Base-by-base conservation (phyloP, 2,329 filamentous ascomycete genomes). In the Fonsecaea multimorphosa region DNA sequence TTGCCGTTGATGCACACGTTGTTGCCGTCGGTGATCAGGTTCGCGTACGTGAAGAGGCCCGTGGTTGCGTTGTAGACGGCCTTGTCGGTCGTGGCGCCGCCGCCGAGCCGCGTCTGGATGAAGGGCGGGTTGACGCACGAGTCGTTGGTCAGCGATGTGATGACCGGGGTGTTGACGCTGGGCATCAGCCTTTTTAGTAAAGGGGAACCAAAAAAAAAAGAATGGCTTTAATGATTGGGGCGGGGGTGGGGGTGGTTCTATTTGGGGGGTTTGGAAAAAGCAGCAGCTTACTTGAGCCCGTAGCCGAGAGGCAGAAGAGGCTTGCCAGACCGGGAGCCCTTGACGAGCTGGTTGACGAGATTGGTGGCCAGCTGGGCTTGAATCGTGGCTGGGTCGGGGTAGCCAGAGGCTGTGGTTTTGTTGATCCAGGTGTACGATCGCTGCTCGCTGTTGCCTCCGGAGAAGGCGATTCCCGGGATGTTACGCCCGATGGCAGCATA, bases 1-100 rank as follows among this genome's bases (percentile, higher is more conserved):
- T 85, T 79, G 0, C 83, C 84, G 55, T 85, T 84, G 68, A 84
- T 81, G 64, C 82, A 84, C 1, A 75, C 71, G 60, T 85, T 85
- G 1, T 82, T 75, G 1, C 81, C 82, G 0, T 76, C 77, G 2
- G 75, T 77, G 38, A 76, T 74, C 24, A 80, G 75, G 61, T 79
- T 79, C 0, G 72, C 76, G 72, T 77, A 82, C 0, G 67, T 75
- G 68, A 86, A 85, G 0, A 80, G 74, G 0, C 80, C 79, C 2
- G 79, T 78, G 0, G 78, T 76, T 2, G 76, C 73, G 60, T 84
- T 80, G 58, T 76, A 80, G 0, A 81, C 79, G 0, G 81, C 83
- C 12, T 76, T 76, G 59, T 84, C 79, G 6, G 80, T 80, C 5
- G 81, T 76, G 0, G 82, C 83, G 8, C 81, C 81, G 3, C 84